Percentiles rank a stretch among this genome's conserved stretches.
Conservation (phyloP, 345 rosid species). For the Lepidium didymum region DNA sequence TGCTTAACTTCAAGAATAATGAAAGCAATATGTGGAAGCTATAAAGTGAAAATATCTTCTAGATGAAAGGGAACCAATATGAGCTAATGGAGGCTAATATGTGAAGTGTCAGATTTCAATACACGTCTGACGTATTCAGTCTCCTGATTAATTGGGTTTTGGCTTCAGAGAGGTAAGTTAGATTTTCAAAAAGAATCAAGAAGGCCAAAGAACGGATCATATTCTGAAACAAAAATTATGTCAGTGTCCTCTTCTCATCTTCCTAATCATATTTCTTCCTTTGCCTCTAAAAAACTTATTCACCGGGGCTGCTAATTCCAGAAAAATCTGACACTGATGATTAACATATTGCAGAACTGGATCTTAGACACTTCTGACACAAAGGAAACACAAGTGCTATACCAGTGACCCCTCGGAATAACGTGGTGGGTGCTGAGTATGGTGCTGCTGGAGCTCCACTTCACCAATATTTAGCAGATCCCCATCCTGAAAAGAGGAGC, state of each 20-base stretch:
- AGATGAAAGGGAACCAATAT: background rate
- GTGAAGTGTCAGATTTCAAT: background rate
- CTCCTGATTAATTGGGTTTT: background rate
- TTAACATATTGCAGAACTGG: background rate
- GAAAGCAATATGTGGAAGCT: background rate
- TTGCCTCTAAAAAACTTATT: background rate
- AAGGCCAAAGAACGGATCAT: background rate
- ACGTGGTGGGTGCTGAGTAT: conserved; percentile 78
- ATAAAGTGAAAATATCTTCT: background rate
- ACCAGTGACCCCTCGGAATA: conserved; percentile 94
- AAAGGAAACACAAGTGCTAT: conserved; percentile 20
- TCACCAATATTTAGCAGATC: conserved; percentile 44
- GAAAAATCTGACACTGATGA: background rate
- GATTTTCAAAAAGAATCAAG: background rate
- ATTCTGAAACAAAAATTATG: background rate
- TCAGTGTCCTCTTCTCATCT: conserved; percentile 7
- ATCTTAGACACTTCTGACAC: conserved; percentile 2
- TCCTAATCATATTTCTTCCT: conserved; percentile 4
- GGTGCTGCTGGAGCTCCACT: conserved; percentile 63
- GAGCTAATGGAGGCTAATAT: conserved; percentile 1
- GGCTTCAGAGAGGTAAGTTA: background rate
- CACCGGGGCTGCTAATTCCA: background rate
- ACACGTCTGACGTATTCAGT: background rate
- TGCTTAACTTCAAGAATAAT: background rate
- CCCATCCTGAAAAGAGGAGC: conserved; percentile 46